These are phyloP conservation scores for Vitis hybrid DNA, from an alignment of 177 flowering plant genomes.

Conservation along the genomic window DNA sequence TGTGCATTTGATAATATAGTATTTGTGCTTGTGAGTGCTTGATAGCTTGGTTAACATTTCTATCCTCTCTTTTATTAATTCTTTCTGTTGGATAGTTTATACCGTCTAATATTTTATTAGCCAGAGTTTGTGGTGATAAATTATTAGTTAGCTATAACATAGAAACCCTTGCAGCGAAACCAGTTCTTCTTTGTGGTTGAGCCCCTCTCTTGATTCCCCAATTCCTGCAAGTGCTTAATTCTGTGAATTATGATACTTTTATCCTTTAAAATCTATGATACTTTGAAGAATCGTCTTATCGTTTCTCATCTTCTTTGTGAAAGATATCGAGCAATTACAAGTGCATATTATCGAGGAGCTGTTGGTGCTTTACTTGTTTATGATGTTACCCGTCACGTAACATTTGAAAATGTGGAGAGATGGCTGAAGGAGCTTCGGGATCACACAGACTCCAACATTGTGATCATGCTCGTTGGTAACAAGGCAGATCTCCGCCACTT, in stretches of 20 bases:
- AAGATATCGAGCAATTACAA: conserved; percentile 86
- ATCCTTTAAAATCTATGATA: too few relatives aligned
- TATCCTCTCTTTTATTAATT: too few relatives aligned
- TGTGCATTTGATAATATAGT: too few relatives aligned
- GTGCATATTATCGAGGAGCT: conserved; percentile 88
- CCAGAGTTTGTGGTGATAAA: not conserved
- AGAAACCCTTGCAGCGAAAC: not conserved
- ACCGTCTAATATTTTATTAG: too few relatives aligned
- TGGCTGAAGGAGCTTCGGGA: conserved; percentile 82
- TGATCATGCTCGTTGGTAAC: conserved; percentile 85
- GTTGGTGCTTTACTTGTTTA: conserved; percentile 85
- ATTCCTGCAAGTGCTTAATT: not conserved
- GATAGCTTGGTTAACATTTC: too few relatives aligned
- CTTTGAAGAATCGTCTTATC: not conserved
- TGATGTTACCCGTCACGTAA: conserved; percentile 77
- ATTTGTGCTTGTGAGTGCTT: too few relatives aligned
- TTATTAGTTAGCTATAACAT: not conserved
- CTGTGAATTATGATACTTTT: not conserved
- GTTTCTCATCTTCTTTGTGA: conserved; percentile 1
- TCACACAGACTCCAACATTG: conserved; percentile 76
- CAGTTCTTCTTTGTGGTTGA: not conserved
- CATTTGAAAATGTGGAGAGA: conserved; percentile 80
- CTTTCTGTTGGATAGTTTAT: too few relatives aligned
- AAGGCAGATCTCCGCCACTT: conserved; percentile 84
- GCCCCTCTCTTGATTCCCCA: not conserved